phyloP scores from a whole-genome alignment of 1,284 basidiomycete species.

The Ceratobasidium sp. region DNA sequence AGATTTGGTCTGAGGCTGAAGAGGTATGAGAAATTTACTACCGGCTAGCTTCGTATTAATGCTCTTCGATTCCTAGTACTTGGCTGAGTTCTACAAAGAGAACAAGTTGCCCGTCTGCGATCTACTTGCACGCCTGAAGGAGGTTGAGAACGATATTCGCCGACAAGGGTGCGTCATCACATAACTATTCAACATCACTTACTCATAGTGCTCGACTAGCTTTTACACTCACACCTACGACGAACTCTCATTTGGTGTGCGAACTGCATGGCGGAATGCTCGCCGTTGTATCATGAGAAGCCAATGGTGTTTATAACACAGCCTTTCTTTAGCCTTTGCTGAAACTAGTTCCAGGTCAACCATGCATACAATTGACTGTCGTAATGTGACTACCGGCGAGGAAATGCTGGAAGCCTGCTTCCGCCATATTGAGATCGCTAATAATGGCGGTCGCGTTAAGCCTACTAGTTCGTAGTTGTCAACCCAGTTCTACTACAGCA shows the following conservation, averaged over 20 bases:
- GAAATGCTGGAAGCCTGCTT: conserved; percentile 32
- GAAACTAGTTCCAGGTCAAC: conserved; percentile 11
- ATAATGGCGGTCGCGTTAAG: conserved; percentile 35
- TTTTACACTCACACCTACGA: conserved; percentile 36
- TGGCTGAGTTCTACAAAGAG: conserved; percentile 34
- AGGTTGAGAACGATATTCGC: conserved; percentile 31
- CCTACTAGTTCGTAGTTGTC: conserved; percentile 11
- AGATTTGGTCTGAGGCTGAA: conserved; percentile 27
- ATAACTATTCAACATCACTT: neutral
- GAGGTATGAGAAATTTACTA: conserved; percentile 5
- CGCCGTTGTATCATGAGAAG: conserved; percentile 35
- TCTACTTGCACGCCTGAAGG: conserved; percentile 17
- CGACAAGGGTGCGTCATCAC: conserved; percentile 8
- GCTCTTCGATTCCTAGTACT: neutral
- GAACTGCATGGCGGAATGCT: conserved; percentile 36
- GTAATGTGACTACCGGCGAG: conserved; percentile 24
- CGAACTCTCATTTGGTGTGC: conserved; percentile 29
- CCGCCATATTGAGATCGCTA: conserved; percentile 28
- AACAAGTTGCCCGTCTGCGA: conserved; percentile 32
- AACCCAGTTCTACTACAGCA: neutral
- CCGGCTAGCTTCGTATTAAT: neutral
- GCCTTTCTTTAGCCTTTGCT: neutral
- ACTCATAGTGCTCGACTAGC: neutral
- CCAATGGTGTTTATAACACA: conserved; percentile 12
- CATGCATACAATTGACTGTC: conserved; percentile 38